Conservation (phyloP, 2,329 filamentous ascomycete species). For the Neofusicoccum umdonicola region DNA sequence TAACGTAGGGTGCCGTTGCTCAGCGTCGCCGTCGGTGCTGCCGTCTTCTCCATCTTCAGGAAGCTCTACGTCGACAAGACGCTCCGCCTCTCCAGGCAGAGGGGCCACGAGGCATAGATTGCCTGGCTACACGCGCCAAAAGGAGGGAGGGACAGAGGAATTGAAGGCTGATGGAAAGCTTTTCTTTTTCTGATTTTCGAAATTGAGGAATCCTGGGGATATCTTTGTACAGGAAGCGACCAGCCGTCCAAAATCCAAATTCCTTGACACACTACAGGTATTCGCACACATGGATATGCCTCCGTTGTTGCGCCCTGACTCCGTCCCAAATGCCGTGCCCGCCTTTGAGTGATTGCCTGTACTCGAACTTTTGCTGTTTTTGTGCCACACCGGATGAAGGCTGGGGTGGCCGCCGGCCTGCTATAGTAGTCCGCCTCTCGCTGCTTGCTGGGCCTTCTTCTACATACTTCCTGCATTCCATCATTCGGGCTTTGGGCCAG, state of each 20-base stretch:
- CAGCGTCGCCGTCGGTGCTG: slow-evolving; percentile 70
- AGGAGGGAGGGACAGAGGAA: not conserved
- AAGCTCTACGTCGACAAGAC: slow-evolving; percentile 91
- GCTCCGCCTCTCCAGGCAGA: slow-evolving; percentile 77
- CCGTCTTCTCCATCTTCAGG: slow-evolving; percentile 74
- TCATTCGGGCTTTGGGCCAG: slow-evolving; percentile 79
- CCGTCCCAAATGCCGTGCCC: slow-evolving; percentile 20
- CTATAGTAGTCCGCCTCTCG: slow-evolving; percentile 4
- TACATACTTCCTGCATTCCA: not conserved
- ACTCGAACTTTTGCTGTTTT: not conserved
- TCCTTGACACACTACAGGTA: not conserved
- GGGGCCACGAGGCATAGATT: slow-evolving; percentile 31
- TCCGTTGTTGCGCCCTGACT: slow-evolving; percentile 19
- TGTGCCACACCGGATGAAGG: too few relatives aligned
- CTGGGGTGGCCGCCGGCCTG: too few relatives aligned
- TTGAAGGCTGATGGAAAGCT: not conserved
- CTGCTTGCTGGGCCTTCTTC: too few relatives aligned
- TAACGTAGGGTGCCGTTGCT: slow-evolving; percentile 15
- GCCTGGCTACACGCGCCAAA: not conserved
- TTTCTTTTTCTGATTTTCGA: slow-evolving; percentile 1
- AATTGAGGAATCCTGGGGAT: slow-evolving; percentile 18
- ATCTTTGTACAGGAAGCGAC: slow-evolving; percentile 20
- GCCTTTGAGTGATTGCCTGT: not conserved
- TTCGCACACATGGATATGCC: not conserved
- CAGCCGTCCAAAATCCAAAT: slow-evolving; percentile 14